These are phyloP conservation scores for Fusarium brachygibbosum DNA, from an alignment of 2,329 filamentous ascomycete species.

Conservation along the genomic window DNA sequence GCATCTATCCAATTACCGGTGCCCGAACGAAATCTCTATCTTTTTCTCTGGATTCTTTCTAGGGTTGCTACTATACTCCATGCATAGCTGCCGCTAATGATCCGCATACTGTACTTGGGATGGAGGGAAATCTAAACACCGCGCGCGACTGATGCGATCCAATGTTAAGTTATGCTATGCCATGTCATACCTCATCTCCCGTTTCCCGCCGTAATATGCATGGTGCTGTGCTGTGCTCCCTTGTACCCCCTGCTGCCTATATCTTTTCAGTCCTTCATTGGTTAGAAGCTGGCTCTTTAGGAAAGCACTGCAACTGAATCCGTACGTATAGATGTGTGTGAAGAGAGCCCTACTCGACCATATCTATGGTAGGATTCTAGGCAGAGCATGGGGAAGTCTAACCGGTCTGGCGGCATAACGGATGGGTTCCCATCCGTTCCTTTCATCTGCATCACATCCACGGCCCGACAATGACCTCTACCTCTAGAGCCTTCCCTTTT, in stretches of 20 bases:
- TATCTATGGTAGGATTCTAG: constrained; percentile 16
- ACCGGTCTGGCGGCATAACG: constrained; percentile 35
- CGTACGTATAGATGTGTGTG: constrained; percentile 18
- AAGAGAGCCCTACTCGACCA: constrained; percentile 22
- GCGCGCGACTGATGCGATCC: constrained; percentile 17
- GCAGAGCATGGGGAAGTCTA: constrained; percentile 27
- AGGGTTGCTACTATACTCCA: constrained; percentile 1
- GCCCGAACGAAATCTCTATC: constrained; percentile 21
- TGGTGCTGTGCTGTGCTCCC: constrained; percentile 27
- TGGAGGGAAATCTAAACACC: background rate
- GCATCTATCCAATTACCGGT: constrained; percentile 25
- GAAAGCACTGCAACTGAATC: constrained; percentile 27
- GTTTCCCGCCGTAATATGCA: constrained; percentile 36
- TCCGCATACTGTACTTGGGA: constrained; percentile 11
- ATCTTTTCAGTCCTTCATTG: constrained; percentile 23
- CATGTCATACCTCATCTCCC: constrained; percentile 42
- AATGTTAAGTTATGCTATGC: constrained; percentile 15
- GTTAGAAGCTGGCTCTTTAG: constrained; percentile 15
- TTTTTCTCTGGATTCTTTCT: background rate
- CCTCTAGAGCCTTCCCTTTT: constrained; percentile 44
- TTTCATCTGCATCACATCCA: constrained; percentile 42
- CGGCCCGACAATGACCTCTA: constrained; percentile 41
- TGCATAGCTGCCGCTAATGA: constrained; percentile 22
- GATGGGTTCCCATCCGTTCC: constrained; percentile 41
- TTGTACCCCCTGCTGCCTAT: constrained; percentile 25